phyloP scores from a whole-genome alignment of 1,139 yeast species.

The Eremothecium coryli region DNA sequence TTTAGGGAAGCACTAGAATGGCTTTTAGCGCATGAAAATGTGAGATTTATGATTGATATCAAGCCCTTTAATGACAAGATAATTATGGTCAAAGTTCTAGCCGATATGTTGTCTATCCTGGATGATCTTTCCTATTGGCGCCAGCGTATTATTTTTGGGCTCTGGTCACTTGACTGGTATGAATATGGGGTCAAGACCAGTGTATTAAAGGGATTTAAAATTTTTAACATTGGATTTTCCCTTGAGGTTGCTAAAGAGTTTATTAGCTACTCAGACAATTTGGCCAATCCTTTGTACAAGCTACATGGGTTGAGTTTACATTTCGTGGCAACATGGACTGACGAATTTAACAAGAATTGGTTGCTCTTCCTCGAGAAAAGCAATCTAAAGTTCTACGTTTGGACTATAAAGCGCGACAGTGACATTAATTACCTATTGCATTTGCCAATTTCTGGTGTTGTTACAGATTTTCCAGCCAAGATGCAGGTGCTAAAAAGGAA shows the following conservation, averaged over 20 bases:
- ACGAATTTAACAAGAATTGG: conserved; percentile 34
- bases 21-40: conserved; percentile 38
- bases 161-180: conserved; percentile 68
- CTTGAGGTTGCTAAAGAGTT: conserved; percentile 31
- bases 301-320: conserved; percentile 39
- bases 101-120: conserved; percentile 40
- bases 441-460: conserved; percentile 49
- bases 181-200: conserved; percentile 40
- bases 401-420: conserved; percentile 63
- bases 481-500: conserved; percentile 12
- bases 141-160: conserved; percentile 59
- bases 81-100: conserved; percentile 45
- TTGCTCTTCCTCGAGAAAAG: conserved; percentile 34
- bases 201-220: conserved; percentile 36
- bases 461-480: conserved; percentile 48
- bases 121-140: conserved; percentile 58
- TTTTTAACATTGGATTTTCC: conserved; percentile 46
- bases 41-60: conserved; percentile 69
- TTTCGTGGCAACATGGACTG: conserved; percentile 35
- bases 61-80: conserved; percentile 60
- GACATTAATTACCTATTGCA: conserved; percentile 35
- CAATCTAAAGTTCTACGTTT: conserved; percentile 51
- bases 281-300: conserved; percentile 32
- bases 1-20: conserved; percentile 52
- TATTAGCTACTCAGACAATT: conserved; percentile 27